phyloP scores from a whole-genome alignment of 1,284 basidiomycete genomes.

The Tranzscheliella williamsii region DNA sequence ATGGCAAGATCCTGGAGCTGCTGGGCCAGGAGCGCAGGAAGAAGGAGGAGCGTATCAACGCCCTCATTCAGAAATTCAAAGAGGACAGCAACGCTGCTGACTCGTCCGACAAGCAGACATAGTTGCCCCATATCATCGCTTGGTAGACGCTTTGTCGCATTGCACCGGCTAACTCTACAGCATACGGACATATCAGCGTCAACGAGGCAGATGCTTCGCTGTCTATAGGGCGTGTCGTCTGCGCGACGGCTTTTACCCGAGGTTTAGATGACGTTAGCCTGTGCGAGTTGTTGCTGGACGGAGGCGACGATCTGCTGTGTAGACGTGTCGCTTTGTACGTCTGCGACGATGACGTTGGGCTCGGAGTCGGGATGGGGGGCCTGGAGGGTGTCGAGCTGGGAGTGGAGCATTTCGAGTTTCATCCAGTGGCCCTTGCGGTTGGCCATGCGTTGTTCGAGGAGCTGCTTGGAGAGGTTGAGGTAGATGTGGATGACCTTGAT shows the following conservation, averaged over 20 bases:
- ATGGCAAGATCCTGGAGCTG: conserved; percentile 46
- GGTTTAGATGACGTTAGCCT: neutral
- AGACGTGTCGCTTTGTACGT: conserved; percentile 2
- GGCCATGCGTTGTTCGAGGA: conserved; percentile 73
- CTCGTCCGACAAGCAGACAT: neutral
- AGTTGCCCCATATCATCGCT: too few species aligned
- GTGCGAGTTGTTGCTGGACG: neutral
- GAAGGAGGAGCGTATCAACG: conserved; percentile 40
- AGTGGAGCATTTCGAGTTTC: conserved; percentile 83
- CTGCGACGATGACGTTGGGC: conserved; percentile 5
- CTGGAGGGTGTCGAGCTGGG: conserved; percentile 80
- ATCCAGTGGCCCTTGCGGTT: conserved; percentile 81
- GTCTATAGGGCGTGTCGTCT: too few species aligned
- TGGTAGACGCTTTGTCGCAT: too few species aligned
- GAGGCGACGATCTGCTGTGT: conserved; percentile 6
- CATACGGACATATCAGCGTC: too few species aligned
- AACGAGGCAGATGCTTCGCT: too few species aligned
- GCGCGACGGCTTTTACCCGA: too few species aligned
- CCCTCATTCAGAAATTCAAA: conserved; percentile 29
- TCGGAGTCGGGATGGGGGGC: conserved; percentile 64
- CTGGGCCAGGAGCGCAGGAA: conserved; percentile 30
- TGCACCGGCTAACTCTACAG: too few species aligned
- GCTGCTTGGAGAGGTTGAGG: conserved; percentile 71
- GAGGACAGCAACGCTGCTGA: neutral
- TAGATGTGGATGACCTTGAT: conserved; percentile 75